Percentiles rank a stretch among this genome's conserved stretches.
These are phyloP conservation scores for Handroanthus guayacan DNA, from an alignment of 257 asterid genomes.

Conservation along the genomic window DNA sequence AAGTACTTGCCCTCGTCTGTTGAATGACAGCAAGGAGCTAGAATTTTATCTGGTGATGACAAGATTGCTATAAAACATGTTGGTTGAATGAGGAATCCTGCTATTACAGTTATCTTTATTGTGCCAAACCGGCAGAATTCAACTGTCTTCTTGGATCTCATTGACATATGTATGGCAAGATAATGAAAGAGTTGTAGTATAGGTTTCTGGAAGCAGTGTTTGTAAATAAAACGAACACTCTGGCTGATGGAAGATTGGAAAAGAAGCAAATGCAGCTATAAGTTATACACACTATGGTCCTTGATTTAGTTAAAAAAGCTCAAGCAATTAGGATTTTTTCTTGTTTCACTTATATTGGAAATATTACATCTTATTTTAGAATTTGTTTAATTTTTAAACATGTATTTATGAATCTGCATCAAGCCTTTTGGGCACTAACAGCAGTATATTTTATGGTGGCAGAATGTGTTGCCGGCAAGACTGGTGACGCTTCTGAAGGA, in stretches of 20 bases:
- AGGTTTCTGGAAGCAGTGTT: background rate
- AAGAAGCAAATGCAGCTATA: background rate
- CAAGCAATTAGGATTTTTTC: too few relatives aligned
- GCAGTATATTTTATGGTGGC: conserved; percentile 30
- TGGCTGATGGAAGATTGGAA: background rate
- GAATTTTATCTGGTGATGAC: too few relatives aligned
- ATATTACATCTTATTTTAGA: conserved; percentile 9
- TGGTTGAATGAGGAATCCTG: too few relatives aligned
- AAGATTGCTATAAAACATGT: too few relatives aligned
- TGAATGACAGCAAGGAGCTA: too few relatives aligned
- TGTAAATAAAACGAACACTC: background rate
- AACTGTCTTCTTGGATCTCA: background rate
- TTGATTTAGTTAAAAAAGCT: background rate
- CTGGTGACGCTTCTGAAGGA: conserved; percentile 50
- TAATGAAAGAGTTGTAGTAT: background rate
- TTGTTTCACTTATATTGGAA: background rate
- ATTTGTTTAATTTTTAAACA: conserved; percentile 3
- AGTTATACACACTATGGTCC: background rate
- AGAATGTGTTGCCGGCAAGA: conserved; percentile 49
- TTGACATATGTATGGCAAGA: background rate
- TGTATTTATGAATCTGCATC: conserved; percentile 7
- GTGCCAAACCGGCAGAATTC: too few relatives aligned
- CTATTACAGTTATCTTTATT: too few relatives aligned
- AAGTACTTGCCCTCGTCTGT: background rate
- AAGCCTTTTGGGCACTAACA: conserved; percentile 15